Evolutionary conservation across 2,329 filamentous ascomycete species (phyloP), one percentile per base, ranked within the genome.

Genomic region (Hypoxylon sp.): DNA sequence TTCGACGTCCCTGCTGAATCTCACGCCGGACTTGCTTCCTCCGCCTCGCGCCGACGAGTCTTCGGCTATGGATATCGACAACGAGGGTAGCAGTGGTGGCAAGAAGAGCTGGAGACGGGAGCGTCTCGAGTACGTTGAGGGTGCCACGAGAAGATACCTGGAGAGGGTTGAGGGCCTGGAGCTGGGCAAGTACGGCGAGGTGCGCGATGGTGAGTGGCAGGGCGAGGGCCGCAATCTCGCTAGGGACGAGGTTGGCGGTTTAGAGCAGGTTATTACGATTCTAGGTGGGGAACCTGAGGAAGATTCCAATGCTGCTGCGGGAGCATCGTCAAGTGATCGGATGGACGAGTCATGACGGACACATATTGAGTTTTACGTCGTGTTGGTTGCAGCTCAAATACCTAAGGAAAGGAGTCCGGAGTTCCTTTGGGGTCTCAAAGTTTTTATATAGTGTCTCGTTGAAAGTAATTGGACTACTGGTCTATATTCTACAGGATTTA

Each of bases 111-210:
- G 89, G 82, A 86, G 90, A 42, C 87, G 90, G 58, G 90, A 96
- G 78, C 85, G 95, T 67, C 85, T 91, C 63, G 87, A 92, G 72
- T 98, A 98, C 78, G 90, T 98, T 53, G 94, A 98, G 80, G 87
- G 87, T 59, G 90, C 94, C 75, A 92, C 93, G 55, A 85, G 89
- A 72, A 86, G 92, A 66, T 92, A 97, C 77, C 82, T 98, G 44
- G 93, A 97, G 81, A 85, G 82, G 29, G 83, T 88, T 48, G 83
- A 89, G 50, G 92, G 92, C 0, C 81, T 94, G 63, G 91, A 93
- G 74, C 78, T 92, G 35, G 89, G 87, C 2, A 78, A 81, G 4
- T 81, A 86, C 66, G 90, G 90, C 10, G 89, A 89, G 74, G 85
- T 91, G 52, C 84, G 87, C 66, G 89, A 90, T 74, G 89, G 89